A percentile compares a stretch with the other conserved stretches of the same genome.
Evolutionary conservation across 139 green algal genomes (phyloP).

Genomic region (Coccomyxa sp.): DNA sequence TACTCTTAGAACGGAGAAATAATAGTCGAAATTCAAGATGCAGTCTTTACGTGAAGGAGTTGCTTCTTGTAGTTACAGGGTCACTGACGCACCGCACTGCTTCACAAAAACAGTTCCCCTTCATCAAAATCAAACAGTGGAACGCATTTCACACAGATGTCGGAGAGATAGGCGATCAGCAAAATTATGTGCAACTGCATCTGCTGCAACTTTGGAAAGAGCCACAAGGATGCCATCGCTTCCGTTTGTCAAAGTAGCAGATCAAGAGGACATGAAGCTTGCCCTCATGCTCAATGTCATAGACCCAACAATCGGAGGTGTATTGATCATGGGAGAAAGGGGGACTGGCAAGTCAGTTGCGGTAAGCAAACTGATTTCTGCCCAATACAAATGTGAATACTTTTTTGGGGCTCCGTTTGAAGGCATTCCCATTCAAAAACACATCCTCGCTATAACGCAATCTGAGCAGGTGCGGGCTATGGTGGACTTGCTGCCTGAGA

Average conservation of each 20-base stretch:
- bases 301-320: constrained; percentile 81
- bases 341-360: constrained; percentile 81
- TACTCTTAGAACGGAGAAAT: too few relatives aligned
- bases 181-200: neutral
- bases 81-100: neutral
- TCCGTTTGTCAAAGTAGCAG: constrained; percentile 81
- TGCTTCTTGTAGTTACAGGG: neutral
- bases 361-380: constrained; percentile 21
- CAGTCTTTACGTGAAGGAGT: neutral
- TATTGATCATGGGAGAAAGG: constrained; percentile 93
- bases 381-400: too few relatives aligned
- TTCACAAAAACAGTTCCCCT: neutral
- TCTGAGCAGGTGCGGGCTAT: constrained; percentile 65
- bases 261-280: constrained; percentile 91
- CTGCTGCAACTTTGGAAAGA: neutral
- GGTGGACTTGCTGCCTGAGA: constrained; percentile 81
- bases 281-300: constrained; percentile 87
- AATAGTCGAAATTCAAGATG: neutral
- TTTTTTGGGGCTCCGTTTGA: neutral
- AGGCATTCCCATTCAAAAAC: too few relatives aligned
- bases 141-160: neutral
- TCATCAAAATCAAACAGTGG: neutral
- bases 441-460: neutral
- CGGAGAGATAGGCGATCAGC: neutral
- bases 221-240: constrained; percentile 41